phyloP scores from a whole-genome alignment of 2,329 filamentous ascomycete genomes.

The Cladosporium sp. region DNA sequence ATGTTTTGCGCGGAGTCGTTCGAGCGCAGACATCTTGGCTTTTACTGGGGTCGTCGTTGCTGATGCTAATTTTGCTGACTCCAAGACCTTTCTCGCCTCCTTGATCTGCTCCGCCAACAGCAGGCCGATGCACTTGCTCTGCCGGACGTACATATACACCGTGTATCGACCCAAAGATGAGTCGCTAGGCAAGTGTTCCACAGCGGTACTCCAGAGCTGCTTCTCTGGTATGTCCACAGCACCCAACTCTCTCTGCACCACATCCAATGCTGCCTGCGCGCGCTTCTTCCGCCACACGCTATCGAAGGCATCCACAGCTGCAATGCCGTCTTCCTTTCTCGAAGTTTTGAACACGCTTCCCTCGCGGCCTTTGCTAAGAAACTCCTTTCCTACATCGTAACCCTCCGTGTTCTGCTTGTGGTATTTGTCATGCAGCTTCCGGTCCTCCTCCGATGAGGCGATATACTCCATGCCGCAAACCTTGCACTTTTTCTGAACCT shows the following conservation, averaged over 20 bases:
- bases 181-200: slow-evolving; percentile 27
- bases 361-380: slow-evolving; percentile 39
- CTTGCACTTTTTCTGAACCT: slow-evolving; percentile 53
- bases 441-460: slow-evolving; percentile 57
- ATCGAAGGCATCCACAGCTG: slow-evolving; percentile 54
- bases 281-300: slow-evolving; percentile 49
- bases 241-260: slow-evolving; percentile 59
- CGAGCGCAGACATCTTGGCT: slow-evolving; percentile 6
- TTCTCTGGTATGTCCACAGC: slow-evolving; percentile 56
- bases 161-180: slow-evolving; percentile 45
- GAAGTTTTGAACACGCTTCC: slow-evolving; percentile 17
- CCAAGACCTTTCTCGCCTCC: slow-evolving; percentile 50
- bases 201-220: slow-evolving; percentile 49
- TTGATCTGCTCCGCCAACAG: slow-evolving; percentile 58
- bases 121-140: slow-evolving; percentile 57
- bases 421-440: slow-evolving; percentile 59
- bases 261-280: slow-evolving; percentile 50
- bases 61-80: slow-evolving; percentile 27
- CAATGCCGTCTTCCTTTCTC: slow-evolving; percentile 45
- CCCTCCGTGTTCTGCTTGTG: slow-evolving; percentile 59
- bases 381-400: slow-evolving; percentile 56
- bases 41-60: background rate
- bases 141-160: slow-evolving; percentile 57
- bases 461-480: slow-evolving; percentile 64
- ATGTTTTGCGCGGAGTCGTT: slow-evolving; percentile 13